phyloP scores from a whole-genome alignment of 805 yeast species.

The Candida ficus region DNA sequence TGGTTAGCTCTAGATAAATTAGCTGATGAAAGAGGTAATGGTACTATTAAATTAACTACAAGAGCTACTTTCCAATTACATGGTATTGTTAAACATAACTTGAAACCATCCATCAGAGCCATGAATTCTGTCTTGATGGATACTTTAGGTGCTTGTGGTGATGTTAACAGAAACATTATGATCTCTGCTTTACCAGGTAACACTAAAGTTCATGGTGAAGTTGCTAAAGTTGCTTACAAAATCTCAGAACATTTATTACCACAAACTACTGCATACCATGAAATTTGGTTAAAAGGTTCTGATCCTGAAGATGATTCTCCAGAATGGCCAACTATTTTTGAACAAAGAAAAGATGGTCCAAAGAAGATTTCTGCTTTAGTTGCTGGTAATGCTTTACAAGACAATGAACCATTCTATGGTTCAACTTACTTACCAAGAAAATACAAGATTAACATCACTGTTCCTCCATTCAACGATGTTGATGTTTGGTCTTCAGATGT shows the following conservation, averaged over 20 bases:
- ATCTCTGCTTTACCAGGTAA: slow-evolving; percentile 84
- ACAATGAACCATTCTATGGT: slow-evolving; percentile 84
- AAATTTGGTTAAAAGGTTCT: slow-evolving; percentile 89
- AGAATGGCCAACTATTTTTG: slow-evolving; percentile 61
- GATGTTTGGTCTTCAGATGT: slow-evolving; percentile 95
- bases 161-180: slow-evolving; percentile 95
- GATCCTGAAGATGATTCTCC: slow-evolving; percentile 63
- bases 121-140: slow-evolving; percentile 89
- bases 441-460: slow-evolving; percentile 90
- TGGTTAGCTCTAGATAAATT: slow-evolving; percentile 84
- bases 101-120: slow-evolving; percentile 88
- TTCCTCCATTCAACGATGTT: slow-evolving; percentile 94
- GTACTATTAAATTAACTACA: slow-evolving; percentile 89
- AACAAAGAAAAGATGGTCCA: slow-evolving; percentile 67
- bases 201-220: slow-evolving; percentile 74
- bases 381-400: slow-evolving; percentile 79
- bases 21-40: slow-evolving; percentile 80
- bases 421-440: slow-evolving; percentile 89
- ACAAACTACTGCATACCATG: slow-evolving; percentile 91
- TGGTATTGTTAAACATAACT: slow-evolving; percentile 85
- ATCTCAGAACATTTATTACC: slow-evolving; percentile 86
- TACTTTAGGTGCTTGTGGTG: slow-evolving; percentile 97
- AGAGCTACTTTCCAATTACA: slow-evolving; percentile 97
- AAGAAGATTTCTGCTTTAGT: slow-evolving; percentile 75
- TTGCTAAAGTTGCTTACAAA: slow-evolving; percentile 53